Conservation (phyloP, 345 rosid genomes). For the Raphanus sativus region DNA sequence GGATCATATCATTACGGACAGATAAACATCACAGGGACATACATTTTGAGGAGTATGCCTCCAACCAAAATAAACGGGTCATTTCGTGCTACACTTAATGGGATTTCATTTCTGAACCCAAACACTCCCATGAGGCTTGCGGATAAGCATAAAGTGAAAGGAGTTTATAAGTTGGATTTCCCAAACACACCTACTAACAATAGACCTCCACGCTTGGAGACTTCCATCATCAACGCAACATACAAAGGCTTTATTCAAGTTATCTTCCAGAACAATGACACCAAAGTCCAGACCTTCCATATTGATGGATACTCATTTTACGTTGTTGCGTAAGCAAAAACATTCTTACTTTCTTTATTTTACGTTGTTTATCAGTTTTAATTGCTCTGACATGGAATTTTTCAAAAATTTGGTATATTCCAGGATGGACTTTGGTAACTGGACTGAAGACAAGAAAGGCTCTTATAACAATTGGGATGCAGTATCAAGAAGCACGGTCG, state of each 20-base stretch:
- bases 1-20: conserved; percentile 89
- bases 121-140: conserved; percentile 77
- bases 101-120: conserved; percentile 76
- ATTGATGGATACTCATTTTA: conserved; percentile 82
- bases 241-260: conserved; percentile 81
- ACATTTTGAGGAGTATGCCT: conserved; percentile 67
- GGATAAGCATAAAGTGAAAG: conserved; percentile 65
- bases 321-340: conserved; percentile 73
- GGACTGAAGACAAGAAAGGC: conserved; percentile 69
- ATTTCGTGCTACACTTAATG: conserved; percentile 64
- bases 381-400: not conserved
- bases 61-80: conserved; percentile 59
- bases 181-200: conserved; percentile 58
- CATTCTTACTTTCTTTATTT: not conserved
- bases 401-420: conserved; percentile 14
- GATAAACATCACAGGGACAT: conserved; percentile 73
- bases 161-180: conserved; percentile 82
- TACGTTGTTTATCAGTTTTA: not conserved
- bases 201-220: conserved; percentile 48
- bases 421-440: conserved; percentile 90
- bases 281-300: conserved; percentile 84
- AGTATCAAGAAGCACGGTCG: conserved; percentile 67
- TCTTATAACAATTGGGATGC: conserved; percentile 74
- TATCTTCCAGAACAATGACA: conserved; percentile 87
- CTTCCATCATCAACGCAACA: conserved; percentile 80